Evolutionary conservation across 2,329 filamentous ascomycete species (phyloP), one percentile per base, ranked within the genome.

Genomic region (Alternaria solani): DNA sequence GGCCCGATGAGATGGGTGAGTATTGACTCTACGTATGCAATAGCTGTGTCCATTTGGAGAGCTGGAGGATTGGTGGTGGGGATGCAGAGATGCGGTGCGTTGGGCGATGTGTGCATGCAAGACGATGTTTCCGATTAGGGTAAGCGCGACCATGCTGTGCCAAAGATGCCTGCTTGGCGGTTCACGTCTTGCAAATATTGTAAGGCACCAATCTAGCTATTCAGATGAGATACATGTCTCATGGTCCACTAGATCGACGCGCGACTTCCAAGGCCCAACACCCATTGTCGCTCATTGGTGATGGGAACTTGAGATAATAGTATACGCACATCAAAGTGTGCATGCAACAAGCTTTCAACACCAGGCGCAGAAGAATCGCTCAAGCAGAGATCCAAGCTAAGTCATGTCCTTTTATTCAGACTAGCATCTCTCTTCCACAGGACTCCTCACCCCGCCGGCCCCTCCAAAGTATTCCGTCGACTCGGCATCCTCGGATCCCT

Each of bases 391-490:
- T 43, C 7, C 14, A 5, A 43, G 41, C 41, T 28, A 44, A 18
- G 14, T 8, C n/a, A 9, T 12, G 8, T 30, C 18, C 11, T 11
- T 23, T 23, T 4, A 23, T 23, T 23, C 20, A 4, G 20, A 23
- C 20, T 4, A 23, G 20, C 20, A 23, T 23, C 20, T 23, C 20
- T 23, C 20, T 23, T 23, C 20, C 20, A 23, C 20, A 23, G 4
- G 20, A 23, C 20, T 23, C 20, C 20, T 51, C 32, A 61, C 7
- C 58, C 32, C 16, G 46, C 38, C 42, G 53, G 54, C 25, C 53
- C 58, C 25, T 61, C 58, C 39, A 61, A 14, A 1, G 88, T 90
- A 78, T 90, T 90, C 62, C 88, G 80, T 68, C 88, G 80, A 68
- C 82, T 86, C 26, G 82, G 84, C 42, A 72, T 75, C 74, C 84